Evolutionary conservation across 805 yeast species (phyloP), one percentile per base, ranked within the genome.

Genomic region (Ogataea angusta): DNA sequence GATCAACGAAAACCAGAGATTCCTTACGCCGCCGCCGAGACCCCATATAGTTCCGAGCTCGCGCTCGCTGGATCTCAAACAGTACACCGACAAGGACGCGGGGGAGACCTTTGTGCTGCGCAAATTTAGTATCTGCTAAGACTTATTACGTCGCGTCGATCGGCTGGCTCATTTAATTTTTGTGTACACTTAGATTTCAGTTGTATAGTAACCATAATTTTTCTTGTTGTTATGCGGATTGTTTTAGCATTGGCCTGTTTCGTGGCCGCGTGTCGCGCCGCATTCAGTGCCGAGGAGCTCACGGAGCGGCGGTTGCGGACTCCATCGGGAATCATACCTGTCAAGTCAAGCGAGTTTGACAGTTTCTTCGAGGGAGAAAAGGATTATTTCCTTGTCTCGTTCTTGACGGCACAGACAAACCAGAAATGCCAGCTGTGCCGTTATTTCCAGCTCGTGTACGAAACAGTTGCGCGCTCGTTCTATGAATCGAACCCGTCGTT

Each of bases 371-470:
- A 60, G 2, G 85, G 82, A 1, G 63, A 70, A 3, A 64, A 78
- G 36, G 79, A 74, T 34, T 75, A 78, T 57, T 75, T 60, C 49
- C 60, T 78, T 6, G 60, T 82, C 2, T 40, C 79, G 1, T 58
- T 73, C n/a, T 63, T 80, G 29, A 71, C 85, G 3, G 53, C 71
- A 0, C 57, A 56, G 28, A 63, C 62, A 5, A 53, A 64, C 16
- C 69, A 70, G 40, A 65, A 63, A 0, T 82, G 88, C 49, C 60
- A 44, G 0, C 49, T 68, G 21, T 83, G 91, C 53, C 44, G 39
- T 14, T 64, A 59, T 6, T 64, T 82, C 42, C 66, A 68, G 25
- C 63, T 67, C 0, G 62, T 71, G 2, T 62, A 69, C 27, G 54
- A 65, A 6, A 56, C 54, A 18, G 78, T 78, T 0, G 63, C 77